These are phyloP conservation scores for Leucocoprinus birnbaumii DNA, from an alignment of 768 basidiomycete species.

Conservation along the genomic window DNA sequence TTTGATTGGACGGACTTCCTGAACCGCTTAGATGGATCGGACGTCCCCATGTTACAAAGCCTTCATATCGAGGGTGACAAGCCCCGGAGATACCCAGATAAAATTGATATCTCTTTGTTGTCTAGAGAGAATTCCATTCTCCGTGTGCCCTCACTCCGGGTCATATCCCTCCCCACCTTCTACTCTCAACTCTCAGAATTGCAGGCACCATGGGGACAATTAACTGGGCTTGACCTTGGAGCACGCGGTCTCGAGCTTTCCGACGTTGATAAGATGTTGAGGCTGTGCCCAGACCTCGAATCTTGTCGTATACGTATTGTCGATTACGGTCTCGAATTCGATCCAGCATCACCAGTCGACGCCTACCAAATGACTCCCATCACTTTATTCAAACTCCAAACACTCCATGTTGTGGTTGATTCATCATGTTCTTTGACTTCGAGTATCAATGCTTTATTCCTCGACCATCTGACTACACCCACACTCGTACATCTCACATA, in stretches of 20 bases:
- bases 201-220: not conserved
- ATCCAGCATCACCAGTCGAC: not conserved
- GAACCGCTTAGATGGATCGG: not conserved
- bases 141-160: not conserved
- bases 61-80: not conserved
- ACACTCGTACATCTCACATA: not conserved
- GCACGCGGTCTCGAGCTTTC: not conserved
- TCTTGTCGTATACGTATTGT: not conserved
- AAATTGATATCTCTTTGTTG: not conserved
- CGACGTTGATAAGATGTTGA: not conserved
- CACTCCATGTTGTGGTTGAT: not conserved
- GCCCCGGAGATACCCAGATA: not conserved
- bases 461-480: not conserved
- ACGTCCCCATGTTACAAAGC: conserved; percentile 1
- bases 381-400: not conserved
- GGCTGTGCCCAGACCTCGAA: not conserved
- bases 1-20: conserved; percentile 7
- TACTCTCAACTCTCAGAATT: not conserved
- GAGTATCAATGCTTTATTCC: not conserved
- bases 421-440: too few relatives aligned
- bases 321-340: not conserved
- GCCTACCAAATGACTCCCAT: not conserved
- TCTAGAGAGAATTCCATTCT: not conserved
- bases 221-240: not conserved
- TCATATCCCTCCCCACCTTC: not conserved